These are phyloP conservation scores for Spathaspora gorwiae DNA, from an alignment of 805 yeast species.

Conservation along the genomic window DNA sequence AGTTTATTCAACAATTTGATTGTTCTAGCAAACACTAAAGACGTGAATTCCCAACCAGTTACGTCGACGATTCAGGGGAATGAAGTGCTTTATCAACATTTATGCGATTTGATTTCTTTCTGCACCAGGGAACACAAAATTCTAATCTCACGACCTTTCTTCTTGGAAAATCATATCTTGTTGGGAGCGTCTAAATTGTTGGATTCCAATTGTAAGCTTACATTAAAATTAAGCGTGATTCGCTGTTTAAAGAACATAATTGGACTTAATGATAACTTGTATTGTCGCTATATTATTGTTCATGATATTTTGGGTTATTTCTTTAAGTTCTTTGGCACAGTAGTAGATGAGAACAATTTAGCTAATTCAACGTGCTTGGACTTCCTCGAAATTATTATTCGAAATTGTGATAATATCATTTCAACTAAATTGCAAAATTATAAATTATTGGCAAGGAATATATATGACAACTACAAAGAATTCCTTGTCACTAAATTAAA, in stretches of 20 bases:
- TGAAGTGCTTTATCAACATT: conserved; percentile 45
- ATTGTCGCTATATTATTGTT: conserved; percentile 53
- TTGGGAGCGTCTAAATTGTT: conserved; percentile 52
- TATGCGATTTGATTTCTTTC: conserved; percentile 69
- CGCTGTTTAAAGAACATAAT: conserved; percentile 65
- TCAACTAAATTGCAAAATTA: conserved; percentile 17
- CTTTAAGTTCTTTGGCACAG: conserved; percentile 45
- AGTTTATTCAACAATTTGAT: conserved; percentile 48
- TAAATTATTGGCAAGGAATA: conserved; percentile 24
- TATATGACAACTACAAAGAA: conserved; percentile 25
- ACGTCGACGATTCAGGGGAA: conserved; percentile 16
- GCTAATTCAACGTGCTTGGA: conserved; percentile 75
- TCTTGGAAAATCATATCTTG: conserved; percentile 56
- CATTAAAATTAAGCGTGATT: conserved; percentile 62
- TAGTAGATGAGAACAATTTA: conserved; percentile 52
- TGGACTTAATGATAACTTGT: conserved; percentile 56
- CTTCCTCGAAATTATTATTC: conserved; percentile 45
- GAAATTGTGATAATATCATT: conserved; percentile 18
- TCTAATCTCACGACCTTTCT: conserved; percentile 53
- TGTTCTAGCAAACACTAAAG: conserved; percentile 16
- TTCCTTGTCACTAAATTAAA: conserved; percentile 18
- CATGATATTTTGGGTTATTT: conserved; percentile 48
- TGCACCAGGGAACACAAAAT: conserved; percentile 64
- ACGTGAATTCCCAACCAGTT: conserved; percentile 3
- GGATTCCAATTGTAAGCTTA: conserved; percentile 36